Evolutionary conservation across 176 grass and related monocot species (phyloP).

Genomic region (Paspalum notatum): DNA sequence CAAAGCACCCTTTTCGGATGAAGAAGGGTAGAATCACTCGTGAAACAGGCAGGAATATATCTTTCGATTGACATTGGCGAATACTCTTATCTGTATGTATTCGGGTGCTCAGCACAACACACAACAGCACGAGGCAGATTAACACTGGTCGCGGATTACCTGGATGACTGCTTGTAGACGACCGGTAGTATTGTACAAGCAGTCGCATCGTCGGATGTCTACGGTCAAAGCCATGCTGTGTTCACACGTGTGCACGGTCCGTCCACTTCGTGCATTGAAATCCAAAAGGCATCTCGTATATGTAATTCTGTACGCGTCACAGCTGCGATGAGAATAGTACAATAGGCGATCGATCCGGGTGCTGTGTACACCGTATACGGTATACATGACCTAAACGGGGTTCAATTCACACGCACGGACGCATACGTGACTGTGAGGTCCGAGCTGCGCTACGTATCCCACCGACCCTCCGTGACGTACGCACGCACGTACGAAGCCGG

Average conservation of each 20-base stretch:
- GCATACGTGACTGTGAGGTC: background rate
- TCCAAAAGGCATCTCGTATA: background rate
- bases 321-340: background rate
- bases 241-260: conserved; percentile 22
- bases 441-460: too few relatives aligned
- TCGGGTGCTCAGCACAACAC: too few relatives aligned
- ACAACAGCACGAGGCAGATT: too few relatives aligned
- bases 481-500: background rate
- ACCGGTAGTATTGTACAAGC: too few relatives aligned
- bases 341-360: background rate
- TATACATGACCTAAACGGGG: background rate
- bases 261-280: background rate
- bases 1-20: too few relatives aligned
- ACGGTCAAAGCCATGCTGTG: conserved; percentile 7
- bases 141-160: too few relatives aligned
- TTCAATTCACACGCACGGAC: background rate
- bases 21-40: too few relatives aligned
- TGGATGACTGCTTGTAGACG: too few relatives aligned
- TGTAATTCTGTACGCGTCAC: background rate
- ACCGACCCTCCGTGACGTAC: background rate
- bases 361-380: background rate
- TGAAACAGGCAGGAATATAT: too few relatives aligned
- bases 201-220: background rate
- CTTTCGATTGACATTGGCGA: too few relatives aligned
- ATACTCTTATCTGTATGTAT: too few relatives aligned